phyloP scores from a whole-genome alignment of 495 filamentous ascomycete species.

The Tuber calosporum region DNA sequence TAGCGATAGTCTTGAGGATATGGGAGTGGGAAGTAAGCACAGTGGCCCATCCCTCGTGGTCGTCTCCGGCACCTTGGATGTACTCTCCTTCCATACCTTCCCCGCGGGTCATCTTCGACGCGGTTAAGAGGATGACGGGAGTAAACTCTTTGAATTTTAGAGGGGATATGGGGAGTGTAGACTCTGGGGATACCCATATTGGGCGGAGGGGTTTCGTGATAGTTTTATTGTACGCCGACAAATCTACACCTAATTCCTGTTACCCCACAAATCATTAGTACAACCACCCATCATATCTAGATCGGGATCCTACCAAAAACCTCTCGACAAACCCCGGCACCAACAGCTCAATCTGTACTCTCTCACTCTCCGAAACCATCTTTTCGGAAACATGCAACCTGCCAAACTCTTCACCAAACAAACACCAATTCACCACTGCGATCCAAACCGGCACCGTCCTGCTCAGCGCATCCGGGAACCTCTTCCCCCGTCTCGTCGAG shows the following conservation, averaged over 20 bases:
- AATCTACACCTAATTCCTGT: neutral
- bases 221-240: constrained; percentile 18
- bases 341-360: constrained; percentile 64
- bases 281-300: constrained; percentile 30
- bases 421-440: constrained; percentile 67
- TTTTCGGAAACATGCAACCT: constrained; percentile 58
- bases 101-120: constrained; percentile 60
- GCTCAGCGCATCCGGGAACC: constrained; percentile 81
- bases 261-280: neutral
- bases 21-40: constrained; percentile 21
- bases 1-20: neutral
- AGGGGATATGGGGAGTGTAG: constrained; percentile 28
- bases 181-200: constrained; percentile 55
- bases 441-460: constrained; percentile 96
- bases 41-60: constrained; percentile 77
- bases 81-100: constrained; percentile 68
- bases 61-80: constrained; percentile 90
- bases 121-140: constrained; percentile 71
- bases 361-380: constrained; percentile 64
- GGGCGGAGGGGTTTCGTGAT: constrained; percentile 57
- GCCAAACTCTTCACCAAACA: constrained; percentile 60
- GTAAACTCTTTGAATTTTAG: constrained; percentile 52
- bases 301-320: constrained; percentile 48
- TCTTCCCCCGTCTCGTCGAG: constrained; percentile 85
- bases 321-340: constrained; percentile 60